Conservation (phyloP, 257 asterid genomes). For the Orobanche coerulescens region DNA sequence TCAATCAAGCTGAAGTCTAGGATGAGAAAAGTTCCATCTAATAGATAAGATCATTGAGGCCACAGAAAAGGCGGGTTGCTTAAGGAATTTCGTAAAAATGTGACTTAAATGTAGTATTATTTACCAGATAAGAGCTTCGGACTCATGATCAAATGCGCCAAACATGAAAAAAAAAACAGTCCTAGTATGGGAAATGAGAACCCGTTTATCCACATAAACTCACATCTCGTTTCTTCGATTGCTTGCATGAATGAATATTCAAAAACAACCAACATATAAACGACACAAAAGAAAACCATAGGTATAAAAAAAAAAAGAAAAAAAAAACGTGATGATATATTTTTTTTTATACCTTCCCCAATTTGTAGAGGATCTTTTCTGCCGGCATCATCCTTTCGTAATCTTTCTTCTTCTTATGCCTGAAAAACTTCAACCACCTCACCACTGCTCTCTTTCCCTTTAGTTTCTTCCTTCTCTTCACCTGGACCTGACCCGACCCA, state of each 20-base stretch:
- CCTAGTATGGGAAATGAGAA: background rate
- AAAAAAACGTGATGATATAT: too few species aligned
- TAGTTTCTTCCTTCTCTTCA: conserved; percentile 63
- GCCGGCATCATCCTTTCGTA: conserved; percentile 65
- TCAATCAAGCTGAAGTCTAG: too few species aligned
- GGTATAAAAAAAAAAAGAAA: background rate
- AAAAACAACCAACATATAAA: too few species aligned
- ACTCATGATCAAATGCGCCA: background rate
- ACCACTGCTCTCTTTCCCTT: conserved; percentile 90
- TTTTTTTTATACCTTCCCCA: conserved; percentile 48
- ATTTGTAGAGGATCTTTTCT: conserved; percentile 61
- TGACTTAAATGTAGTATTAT: background rate
- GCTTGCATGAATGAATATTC: background rate
- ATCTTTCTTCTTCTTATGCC: conserved; percentile 81
- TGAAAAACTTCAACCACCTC: conserved; percentile 79
- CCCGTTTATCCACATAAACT: background rate
- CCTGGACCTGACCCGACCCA: conserved; percentile 34
- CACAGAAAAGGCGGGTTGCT: background rate
- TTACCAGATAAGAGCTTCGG: background rate
- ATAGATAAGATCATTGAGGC: background rate
- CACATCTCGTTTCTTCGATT: background rate
- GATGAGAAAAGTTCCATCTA: too few species aligned
- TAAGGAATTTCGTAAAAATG: background rate
- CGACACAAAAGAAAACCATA: background rate
- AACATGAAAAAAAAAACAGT: too few species aligned